phyloP scores from a whole-genome alignment of 257 asterid species.

The Primulina eburnea region DNA sequence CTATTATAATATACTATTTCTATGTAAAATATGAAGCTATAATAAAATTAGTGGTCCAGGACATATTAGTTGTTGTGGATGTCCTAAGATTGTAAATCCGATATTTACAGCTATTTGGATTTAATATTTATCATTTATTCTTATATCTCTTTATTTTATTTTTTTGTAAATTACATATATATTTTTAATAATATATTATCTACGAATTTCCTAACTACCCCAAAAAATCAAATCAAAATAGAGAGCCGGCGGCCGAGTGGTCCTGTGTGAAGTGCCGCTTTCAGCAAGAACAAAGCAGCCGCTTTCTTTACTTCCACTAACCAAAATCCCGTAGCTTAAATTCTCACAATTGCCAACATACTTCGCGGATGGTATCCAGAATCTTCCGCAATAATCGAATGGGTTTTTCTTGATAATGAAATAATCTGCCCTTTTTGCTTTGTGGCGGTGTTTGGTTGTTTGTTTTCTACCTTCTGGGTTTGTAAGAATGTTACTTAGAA shows the following conservation, averaged over 20 bases:
- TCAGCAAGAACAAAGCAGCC: slow-evolving; percentile 21
- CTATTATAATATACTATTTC: no score
- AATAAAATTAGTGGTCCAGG: no score
- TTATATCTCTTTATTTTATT: no score
- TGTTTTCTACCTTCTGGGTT: slow-evolving; percentile 20
- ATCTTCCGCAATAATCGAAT: slow-evolving; percentile 16
- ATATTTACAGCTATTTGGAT: no score
- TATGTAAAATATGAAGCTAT: no score
- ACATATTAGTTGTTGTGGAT: no score
- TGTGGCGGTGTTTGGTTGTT: slow-evolving; percentile 13
- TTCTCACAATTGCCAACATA: slow-evolving; percentile 32
- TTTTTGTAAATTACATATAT: no score
- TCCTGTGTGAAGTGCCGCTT: not conserved
- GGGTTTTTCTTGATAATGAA: slow-evolving; percentile 4
- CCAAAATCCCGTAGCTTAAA: slow-evolving; percentile 24
- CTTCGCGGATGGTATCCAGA: slow-evolving; percentile 18
- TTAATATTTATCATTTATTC: no score
- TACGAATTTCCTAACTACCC: slow-evolving; percentile 22
- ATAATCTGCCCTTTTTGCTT: not conserved
- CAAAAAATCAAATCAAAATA: not conserved
- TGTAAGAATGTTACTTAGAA: slow-evolving; percentile 50
- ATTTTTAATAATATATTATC: not conserved
- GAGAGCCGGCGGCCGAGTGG: not conserved
- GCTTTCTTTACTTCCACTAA: slow-evolving; percentile 20
- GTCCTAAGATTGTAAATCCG: no score